A percentile compares a stretch with the other conserved stretches of the same genome.
These are phyloP conservation scores for Kodamaea kakaduensis DNA, from an alignment of 805 yeast species.

Conservation along the genomic window DNA sequence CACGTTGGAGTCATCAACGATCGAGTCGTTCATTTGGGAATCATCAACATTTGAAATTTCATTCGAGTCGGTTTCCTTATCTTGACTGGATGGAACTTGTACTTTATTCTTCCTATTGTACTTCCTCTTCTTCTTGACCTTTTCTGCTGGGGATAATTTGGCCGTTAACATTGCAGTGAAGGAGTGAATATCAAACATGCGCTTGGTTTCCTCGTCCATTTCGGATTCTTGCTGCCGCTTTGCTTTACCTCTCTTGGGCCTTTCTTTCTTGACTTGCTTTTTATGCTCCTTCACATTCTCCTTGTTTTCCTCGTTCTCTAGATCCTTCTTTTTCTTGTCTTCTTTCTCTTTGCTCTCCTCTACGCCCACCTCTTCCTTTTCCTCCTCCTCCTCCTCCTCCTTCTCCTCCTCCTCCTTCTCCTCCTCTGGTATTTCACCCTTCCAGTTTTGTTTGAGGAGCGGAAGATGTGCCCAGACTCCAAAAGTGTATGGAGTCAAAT, in stretches of 20 bases:
- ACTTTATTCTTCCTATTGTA: slow-evolving; percentile 1
- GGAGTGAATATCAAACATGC: slow-evolving; percentile 22
- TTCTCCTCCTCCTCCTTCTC: background rate
- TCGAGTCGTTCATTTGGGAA: slow-evolving; percentile 4
- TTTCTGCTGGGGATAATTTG: slow-evolving; percentile 14
- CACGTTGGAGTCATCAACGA: too few species aligned
- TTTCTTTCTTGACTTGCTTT: background rate
- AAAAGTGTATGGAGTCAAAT: slow-evolving; percentile 15
- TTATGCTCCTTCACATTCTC: background rate
- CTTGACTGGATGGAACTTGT: slow-evolving; percentile 11
- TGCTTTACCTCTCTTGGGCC: slow-evolving; percentile 2
- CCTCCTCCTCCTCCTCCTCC: background rate
- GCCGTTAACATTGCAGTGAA: slow-evolving; percentile 25
- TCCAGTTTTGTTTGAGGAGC: slow-evolving; percentile 15
- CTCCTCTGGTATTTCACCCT: slow-evolving; percentile 7
- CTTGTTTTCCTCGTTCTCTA: background rate
- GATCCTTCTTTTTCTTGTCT: slow-evolving; percentile 1
- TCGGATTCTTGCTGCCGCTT: slow-evolving; percentile 3
- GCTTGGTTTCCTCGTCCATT: slow-evolving; percentile 6
- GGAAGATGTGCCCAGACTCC: slow-evolving; percentile 24
- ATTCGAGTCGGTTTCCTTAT: slow-evolving; percentile 6
- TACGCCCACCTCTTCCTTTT: background rate
- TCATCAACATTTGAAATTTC: too few species aligned
- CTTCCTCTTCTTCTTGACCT: slow-evolving; percentile 7
- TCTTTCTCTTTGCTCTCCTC: background rate